phyloP scores from a whole-genome alignment of 2,329 filamentous ascomycete species.

The Parafenestella ontariensis region DNA sequence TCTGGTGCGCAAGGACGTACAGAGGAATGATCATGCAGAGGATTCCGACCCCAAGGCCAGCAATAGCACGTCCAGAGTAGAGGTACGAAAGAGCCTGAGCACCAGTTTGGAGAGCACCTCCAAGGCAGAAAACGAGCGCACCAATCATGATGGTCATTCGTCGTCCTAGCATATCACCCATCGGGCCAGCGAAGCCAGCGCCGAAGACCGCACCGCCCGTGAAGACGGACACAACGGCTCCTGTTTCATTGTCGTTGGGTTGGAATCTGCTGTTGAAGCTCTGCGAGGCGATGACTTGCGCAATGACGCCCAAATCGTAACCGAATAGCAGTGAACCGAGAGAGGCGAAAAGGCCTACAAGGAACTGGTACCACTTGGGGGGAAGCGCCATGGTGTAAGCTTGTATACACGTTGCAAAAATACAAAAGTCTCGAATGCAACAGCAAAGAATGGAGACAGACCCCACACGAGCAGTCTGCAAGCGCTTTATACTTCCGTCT shows the following conservation, averaged over 20 bases:
- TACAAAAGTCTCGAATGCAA: slow-evolving; percentile 9
- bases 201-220: slow-evolving; percentile 78
- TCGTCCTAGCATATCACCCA: slow-evolving; percentile 71
- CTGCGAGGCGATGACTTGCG: slow-evolving; percentile 60
- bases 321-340: slow-evolving; percentile 65
- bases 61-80: slow-evolving; percentile 73
- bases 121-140: slow-evolving; percentile 73
- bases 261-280: slow-evolving; percentile 53
- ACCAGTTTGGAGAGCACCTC: slow-evolving; percentile 75
- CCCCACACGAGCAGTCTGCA: slow-evolving; percentile 10
- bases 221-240: slow-evolving; percentile 78
- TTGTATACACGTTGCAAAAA: background rate
- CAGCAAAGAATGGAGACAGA: slow-evolving; percentile 12
- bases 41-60: slow-evolving; percentile 70
- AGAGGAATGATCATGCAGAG: slow-evolving; percentile 71
- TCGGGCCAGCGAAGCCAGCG: slow-evolving; percentile 67
- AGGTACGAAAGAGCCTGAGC: slow-evolving; percentile 67
- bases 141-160: slow-evolving; percentile 75
- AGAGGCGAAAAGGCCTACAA: slow-evolving; percentile 65
- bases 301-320: slow-evolving; percentile 68
- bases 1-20: slow-evolving; percentile 53
- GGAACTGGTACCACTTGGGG: slow-evolving; percentile 67
- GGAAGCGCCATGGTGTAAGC: slow-evolving; percentile 58
- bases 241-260: slow-evolving; percentile 57
- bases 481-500: slow-evolving; percentile 27